Conservation (phyloP, 306 rosid genomes). For the Acmispon strigosus region DNA sequence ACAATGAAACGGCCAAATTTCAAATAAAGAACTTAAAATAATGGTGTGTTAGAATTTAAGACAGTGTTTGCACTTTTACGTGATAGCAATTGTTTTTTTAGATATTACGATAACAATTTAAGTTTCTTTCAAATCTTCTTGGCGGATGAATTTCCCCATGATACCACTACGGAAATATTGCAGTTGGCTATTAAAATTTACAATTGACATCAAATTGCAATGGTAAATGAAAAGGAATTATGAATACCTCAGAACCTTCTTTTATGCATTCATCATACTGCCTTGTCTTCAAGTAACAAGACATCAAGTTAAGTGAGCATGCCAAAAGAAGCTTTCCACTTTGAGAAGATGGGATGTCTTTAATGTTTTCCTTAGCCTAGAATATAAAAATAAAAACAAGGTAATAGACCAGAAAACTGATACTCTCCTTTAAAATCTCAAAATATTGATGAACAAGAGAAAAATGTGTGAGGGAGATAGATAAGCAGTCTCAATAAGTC, state of each 20-base stretch:
- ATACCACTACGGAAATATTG: not conserved
- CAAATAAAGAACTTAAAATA: not conserved
- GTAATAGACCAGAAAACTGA: not conserved
- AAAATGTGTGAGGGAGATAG: not conserved
- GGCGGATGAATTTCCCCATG: not conserved
- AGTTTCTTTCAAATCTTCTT: slow-evolving; percentile 4
- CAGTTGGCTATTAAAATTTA: not conserved
- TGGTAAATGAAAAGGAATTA: slow-evolving; percentile 16
- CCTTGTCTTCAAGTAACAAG: slow-evolving; percentile 85
- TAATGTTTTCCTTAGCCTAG: slow-evolving; percentile 85
- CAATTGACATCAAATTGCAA: slow-evolving; percentile 11
- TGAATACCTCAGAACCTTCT: slow-evolving; percentile 89
- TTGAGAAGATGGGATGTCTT: slow-evolving; percentile 57
- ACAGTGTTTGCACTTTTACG: not conserved
- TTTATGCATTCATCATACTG: slow-evolving; percentile 72
- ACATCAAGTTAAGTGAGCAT: slow-evolving; percentile 93
- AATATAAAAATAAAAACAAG: slow-evolving; percentile 24
- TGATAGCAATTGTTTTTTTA: not conserved
- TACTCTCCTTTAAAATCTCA: not conserved
- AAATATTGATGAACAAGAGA: not conserved
- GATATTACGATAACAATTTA: not conserved
- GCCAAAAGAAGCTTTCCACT: slow-evolving; percentile 72
- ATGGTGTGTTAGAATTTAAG: not conserved
- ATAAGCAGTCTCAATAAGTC: not conserved
- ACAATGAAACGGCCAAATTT: not conserved